Percentiles rank a stretch among this genome's conserved stretches.
Conservation (phyloP, 257 asterid species). For the Capsicum chinense region DNA sequence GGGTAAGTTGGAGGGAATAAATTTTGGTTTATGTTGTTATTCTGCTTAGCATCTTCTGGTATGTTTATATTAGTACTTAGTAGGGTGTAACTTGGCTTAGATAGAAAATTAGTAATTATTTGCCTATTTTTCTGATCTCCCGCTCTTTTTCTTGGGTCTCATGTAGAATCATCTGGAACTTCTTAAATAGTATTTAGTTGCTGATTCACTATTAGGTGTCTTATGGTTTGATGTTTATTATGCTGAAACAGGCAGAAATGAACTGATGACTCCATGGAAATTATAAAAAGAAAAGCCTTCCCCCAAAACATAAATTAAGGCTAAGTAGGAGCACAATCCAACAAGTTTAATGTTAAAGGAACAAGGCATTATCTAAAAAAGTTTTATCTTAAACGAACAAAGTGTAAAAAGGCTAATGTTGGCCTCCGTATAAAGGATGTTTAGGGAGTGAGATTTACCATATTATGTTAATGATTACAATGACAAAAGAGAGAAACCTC, state of each 20-base stretch:
- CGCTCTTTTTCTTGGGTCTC: background rate
- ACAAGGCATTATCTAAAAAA: background rate
- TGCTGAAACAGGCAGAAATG: background rate
- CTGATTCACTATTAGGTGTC: background rate
- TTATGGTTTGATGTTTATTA: background rate
- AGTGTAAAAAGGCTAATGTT: background rate
- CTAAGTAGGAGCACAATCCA: background rate
- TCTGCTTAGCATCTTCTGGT: background rate
- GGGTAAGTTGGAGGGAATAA: slow-evolving; percentile 56
- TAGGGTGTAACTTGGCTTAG: background rate
- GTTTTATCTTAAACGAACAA: background rate
- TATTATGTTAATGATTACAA: background rate
- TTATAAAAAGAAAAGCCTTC: background rate
- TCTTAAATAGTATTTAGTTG: background rate
- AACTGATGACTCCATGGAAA: background rate
- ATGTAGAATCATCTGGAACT: slow-evolving; percentile 1
- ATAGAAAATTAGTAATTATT: background rate
- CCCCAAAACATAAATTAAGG: background rate
- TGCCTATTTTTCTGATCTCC: background rate
- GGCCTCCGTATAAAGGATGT: background rate
- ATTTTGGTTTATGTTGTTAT: slow-evolving; percentile 7
- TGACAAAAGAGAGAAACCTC: background rate
- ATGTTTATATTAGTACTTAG: background rate
- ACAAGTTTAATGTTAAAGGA: background rate
- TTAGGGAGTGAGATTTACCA: background rate